Conservation (phyloP, 2,329 filamentous ascomycete species). For the Talaromyces marneffei region DNA sequence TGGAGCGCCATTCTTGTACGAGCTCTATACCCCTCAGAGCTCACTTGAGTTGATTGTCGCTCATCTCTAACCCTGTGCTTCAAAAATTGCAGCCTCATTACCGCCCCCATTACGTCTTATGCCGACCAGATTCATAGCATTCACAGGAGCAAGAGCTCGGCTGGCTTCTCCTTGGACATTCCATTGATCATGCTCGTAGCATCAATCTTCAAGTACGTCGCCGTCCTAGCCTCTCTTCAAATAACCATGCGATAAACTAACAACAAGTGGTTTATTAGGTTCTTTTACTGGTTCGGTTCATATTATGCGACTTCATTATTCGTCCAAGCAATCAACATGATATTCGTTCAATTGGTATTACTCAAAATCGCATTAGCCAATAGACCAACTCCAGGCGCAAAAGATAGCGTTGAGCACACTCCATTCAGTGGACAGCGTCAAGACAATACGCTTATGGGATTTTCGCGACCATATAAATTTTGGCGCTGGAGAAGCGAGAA, state of each 20-base stretch:
- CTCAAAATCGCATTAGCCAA: conserved; percentile 58
- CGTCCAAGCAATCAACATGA: conserved; percentile 56
- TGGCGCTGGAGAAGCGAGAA: conserved; percentile 57
- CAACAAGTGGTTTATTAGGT: conserved; percentile 29
- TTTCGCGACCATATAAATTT: conserved; percentile 53
- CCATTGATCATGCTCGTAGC: conserved; percentile 62
- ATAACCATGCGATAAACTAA: neutral
- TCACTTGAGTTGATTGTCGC: neutral
- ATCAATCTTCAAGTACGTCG: conserved; percentile 54
- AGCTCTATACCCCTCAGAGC: conserved; percentile 12
- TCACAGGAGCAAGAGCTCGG: conserved; percentile 53
- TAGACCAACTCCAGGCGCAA: conserved; percentile 40
- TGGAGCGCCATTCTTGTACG: conserved; percentile 47
- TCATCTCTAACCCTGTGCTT: neutral
- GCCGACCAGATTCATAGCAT: conserved; percentile 62
- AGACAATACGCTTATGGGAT: conserved; percentile 20
- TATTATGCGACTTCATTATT: conserved; percentile 56
- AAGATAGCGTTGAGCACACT: conserved; percentile 37
- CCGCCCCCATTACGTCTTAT: conserved; percentile 60
- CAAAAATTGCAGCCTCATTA: conserved; percentile 46
- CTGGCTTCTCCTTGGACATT: conserved; percentile 62
- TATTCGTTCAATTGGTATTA: conserved; percentile 52
- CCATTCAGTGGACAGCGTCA: conserved; percentile 32
- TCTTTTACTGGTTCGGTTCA: conserved; percentile 62
- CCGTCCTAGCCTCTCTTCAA: neutral